Evolutionary conservation across 2,329 filamentous ascomycete genomes (phyloP).

Genomic region (Colletotrichum musicola): DNA sequence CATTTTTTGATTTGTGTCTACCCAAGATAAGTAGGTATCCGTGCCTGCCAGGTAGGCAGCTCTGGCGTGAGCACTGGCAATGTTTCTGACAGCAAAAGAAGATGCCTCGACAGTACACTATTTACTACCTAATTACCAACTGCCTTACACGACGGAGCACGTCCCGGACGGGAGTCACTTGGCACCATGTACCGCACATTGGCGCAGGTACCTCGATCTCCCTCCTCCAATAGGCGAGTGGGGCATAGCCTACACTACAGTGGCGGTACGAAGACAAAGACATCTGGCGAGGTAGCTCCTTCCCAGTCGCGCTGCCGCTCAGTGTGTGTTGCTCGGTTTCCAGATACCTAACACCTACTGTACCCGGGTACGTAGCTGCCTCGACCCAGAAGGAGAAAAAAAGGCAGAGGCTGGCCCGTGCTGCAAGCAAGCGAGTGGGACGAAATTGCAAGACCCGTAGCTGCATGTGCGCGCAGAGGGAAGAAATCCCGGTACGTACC

Average conservation of each 20-base stretch:
- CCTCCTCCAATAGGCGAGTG: too few species aligned
- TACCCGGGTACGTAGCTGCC: not conserved
- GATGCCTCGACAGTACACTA: not conserved
- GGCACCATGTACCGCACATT: not conserved
- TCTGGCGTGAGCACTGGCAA: not conserved
- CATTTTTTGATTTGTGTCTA: not conserved
- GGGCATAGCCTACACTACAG: not conserved
- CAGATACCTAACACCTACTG: not conserved
- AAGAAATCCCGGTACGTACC: not conserved
- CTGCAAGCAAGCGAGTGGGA: conserved; percentile 36
- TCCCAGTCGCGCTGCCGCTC: conserved; percentile 25
- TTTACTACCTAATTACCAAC: too few species aligned
- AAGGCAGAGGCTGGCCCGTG: conserved; percentile 28
- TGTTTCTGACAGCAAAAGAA: not conserved
- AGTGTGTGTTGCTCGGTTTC: conserved; percentile 26
- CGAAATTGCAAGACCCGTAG: conserved; percentile 39
- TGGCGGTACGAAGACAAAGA: too few species aligned
- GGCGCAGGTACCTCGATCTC: conserved; percentile 2
- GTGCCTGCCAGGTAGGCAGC: too few species aligned
- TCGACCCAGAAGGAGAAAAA: not conserved
- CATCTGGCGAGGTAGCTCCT: conserved; percentile 19
- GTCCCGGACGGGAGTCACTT: not conserved
- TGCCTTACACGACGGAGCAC: not conserved
- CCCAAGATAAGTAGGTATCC: too few species aligned
- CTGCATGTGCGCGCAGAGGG: conserved; percentile 18